Evolutionary conservation across 2,329 filamentous ascomycete genomes (phyloP).

Genomic region (Tricladium varicosporioides): DNA sequence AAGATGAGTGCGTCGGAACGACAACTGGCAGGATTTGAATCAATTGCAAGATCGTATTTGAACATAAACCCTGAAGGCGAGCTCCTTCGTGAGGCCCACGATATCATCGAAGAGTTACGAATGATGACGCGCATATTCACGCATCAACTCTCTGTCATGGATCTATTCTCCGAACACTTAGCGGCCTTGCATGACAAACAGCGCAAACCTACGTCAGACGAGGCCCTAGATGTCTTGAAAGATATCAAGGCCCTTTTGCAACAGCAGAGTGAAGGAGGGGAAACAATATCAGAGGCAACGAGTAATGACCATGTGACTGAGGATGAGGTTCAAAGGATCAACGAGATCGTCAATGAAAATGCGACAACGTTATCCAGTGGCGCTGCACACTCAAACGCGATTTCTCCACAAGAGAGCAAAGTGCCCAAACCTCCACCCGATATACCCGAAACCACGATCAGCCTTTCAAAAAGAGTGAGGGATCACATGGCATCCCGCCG

Average conservation of each 20-base stretch:
- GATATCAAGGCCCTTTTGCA: slow-evolving; percentile 2
- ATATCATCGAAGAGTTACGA: slow-evolving; percentile 45
- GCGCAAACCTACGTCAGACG: neutral
- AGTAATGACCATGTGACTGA: too few species aligned
- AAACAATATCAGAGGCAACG: too few species aligned
- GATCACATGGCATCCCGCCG: neutral
- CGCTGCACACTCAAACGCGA: too few species aligned
- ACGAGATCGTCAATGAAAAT: too few species aligned
- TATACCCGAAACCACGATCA: slow-evolving; percentile 3
- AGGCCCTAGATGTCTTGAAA: neutral
- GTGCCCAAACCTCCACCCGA: neutral
- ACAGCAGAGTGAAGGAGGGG: neutral
- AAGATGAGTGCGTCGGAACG: slow-evolving; percentile 15
- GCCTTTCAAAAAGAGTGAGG: neutral
- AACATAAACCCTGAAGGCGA: slow-evolving; percentile 35
- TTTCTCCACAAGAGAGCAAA: too few species aligned
- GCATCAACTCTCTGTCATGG: slow-evolving; percentile 26
- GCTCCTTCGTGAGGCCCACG: slow-evolving; percentile 42
- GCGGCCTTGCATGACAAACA: slow-evolving; percentile 1
- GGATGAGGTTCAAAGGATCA: too few species aligned
- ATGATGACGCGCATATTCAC: slow-evolving; percentile 42
- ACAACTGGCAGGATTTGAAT: neutral
- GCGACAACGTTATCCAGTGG: too few species aligned
- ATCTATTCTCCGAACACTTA: slow-evolving; percentile 3
- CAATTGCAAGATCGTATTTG: slow-evolving; percentile 4